Conservation (phyloP, 2,329 filamentous ascomycete genomes). For the Calonectria pseudoturangicola region DNA sequence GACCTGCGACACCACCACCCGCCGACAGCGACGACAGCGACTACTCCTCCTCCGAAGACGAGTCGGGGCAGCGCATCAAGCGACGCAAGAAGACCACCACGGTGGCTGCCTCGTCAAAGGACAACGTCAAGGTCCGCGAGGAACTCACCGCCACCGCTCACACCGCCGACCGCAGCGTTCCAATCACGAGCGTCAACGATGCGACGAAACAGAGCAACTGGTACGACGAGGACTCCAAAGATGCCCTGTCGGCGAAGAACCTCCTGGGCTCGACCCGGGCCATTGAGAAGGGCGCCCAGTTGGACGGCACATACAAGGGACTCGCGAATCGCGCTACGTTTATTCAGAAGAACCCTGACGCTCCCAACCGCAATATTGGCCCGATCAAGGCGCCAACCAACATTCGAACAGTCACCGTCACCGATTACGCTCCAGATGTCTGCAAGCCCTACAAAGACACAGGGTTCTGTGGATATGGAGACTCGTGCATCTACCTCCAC, state of each 20-base stretch:
- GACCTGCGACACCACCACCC: slow-evolving; percentile 85
- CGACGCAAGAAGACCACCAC: slow-evolving; percentile 81
- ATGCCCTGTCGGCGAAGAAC: slow-evolving; percentile 68
- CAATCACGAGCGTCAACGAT: slow-evolving; percentile 83
- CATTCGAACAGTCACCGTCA: slow-evolving; percentile 91
- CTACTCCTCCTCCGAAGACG: slow-evolving; percentile 85
- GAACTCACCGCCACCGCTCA: slow-evolving; percentile 72
- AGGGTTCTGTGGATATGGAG: slow-evolving; percentile 65
- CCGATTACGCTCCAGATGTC: slow-evolving; percentile 92
- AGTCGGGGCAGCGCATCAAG: slow-evolving; percentile 86
- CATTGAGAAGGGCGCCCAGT: slow-evolving; percentile 57
- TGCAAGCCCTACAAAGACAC: slow-evolving; percentile 92
- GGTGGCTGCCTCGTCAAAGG: slow-evolving; percentile 79
- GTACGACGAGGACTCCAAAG: slow-evolving; percentile 84
- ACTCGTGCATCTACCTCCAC: slow-evolving; percentile 83
- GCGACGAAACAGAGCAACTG: slow-evolving; percentile 93
- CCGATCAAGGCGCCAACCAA: slow-evolving; percentile 93
- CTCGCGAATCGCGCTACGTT: slow-evolving; percentile 83
- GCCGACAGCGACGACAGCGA: slow-evolving; percentile 76
- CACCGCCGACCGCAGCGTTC: slow-evolving; percentile 76
- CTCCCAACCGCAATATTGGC: slow-evolving; percentile 81
- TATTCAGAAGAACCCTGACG: slow-evolving; percentile 87
- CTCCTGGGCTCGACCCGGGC: slow-evolving; percentile 75
- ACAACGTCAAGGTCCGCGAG: slow-evolving; percentile 56
- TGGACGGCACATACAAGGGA: slow-evolving; percentile 85